Base-by-base conservation (phyloP, 768 basidiomycete genomes). In the Termitomyces sp. region DNA sequence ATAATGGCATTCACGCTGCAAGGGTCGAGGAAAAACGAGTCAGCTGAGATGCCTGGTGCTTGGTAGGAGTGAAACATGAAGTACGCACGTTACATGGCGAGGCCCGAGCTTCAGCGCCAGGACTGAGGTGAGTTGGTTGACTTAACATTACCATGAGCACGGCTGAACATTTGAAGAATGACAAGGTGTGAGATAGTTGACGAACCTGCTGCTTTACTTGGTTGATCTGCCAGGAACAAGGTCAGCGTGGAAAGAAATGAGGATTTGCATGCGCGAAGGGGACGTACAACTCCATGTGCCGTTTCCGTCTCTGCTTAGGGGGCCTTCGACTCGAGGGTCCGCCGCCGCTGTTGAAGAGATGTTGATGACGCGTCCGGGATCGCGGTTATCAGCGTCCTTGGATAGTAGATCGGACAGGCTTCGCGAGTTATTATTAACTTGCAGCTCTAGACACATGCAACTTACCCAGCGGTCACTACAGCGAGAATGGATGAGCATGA, bases 281-380 rank as follows among this genome's bases (percentile, higher is more conserved):
- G 50, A 82, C 89, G 56, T 60, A 92, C 90, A 93, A 64, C 84
- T 85, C 85, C 87, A 94, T 8, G 86, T 82, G 3, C 91, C 91
- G 28, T 72, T 78, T 0, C 85, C 87, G 1, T 67, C 69, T 2
- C 69, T 71, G 23, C 85, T 82, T 23, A 91, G 64, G 0, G 69
- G 56, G 7, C 76, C 76, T 66, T 84, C 82, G 0, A 77, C 77
- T 23, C 65, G 59, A 3, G 88, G 78, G 50, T 75, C 76, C 23
- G 87, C 70, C 9, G 84, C 81, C 0, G 85, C 75, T 3, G 79
- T 77, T 1, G 91, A 92, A 0, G 91, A 91, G 62, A 92, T 86
- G 67, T 93, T 93, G 68, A 94, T 85, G 12, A 94, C 86, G 28
- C 86, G 81, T 1, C 78, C 87, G 5, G 91, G 91, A 63, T 91